These are phyloP conservation scores for Macrolepiota albuminosa DNA, from an alignment of 768 basidiomycete species.

Conservation along the genomic window DNA sequence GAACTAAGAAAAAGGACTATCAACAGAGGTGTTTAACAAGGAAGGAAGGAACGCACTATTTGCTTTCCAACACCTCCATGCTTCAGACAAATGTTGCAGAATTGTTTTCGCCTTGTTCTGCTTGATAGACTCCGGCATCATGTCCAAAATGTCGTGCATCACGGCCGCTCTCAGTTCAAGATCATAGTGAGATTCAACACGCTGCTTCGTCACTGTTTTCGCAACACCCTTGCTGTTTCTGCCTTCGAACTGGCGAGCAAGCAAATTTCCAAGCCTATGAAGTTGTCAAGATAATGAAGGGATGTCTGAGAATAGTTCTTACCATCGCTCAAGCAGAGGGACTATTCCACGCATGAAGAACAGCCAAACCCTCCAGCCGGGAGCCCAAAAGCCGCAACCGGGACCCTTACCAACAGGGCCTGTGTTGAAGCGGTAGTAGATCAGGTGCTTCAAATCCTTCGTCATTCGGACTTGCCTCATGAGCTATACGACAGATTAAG, in stretches of 20 bases:
- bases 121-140: constrained; percentile 99
- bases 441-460: constrained; percentile 97
- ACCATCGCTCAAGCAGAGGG: constrained; percentile 94
- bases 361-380: constrained; percentile 99
- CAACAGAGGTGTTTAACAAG: neutral
- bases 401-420: constrained; percentile 99
- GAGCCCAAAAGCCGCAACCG: constrained; percentile 99
- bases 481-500: constrained; percentile 41
- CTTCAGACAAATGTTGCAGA: constrained; percentile 94
- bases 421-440: constrained; percentile 99
- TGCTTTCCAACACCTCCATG: constrained; percentile 97
- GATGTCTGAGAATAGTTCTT: constrained; percentile 13
- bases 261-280: constrained; percentile 81
- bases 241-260: constrained; percentile 98
- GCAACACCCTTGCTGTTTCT: constrained; percentile 95
- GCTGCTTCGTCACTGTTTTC: constrained; percentile 98
- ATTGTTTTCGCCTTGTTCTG: constrained; percentile 99
- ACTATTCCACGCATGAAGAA: constrained; percentile 99
- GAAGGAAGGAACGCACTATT: constrained; percentile 51
- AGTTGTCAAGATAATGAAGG: neutral
- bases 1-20: constrained; percentile 44
- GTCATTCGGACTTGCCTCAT: constrained; percentile 99
- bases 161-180: constrained; percentile 96
- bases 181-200: constrained; percentile 98
- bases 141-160: constrained; percentile 99